Percentiles rank a stretch among this genome's conserved stretches.
These are phyloP conservation scores for Aspergillus diversus DNA, from an alignment of 495 filamentous ascomycete species.

Conservation along the genomic window DNA sequence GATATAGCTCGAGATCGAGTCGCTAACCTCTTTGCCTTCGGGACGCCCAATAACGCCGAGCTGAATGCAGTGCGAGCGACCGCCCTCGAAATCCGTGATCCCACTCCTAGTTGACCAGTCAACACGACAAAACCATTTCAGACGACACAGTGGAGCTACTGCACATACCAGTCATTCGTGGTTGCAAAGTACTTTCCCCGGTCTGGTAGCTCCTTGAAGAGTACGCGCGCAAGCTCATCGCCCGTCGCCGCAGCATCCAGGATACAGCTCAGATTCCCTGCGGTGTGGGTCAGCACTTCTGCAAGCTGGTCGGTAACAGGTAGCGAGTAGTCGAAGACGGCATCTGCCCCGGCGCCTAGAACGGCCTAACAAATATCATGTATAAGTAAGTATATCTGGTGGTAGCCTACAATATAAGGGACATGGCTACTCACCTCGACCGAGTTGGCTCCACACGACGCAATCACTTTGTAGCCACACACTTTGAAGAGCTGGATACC, in stretches of 20 bases:
- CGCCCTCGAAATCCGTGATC: slow-evolving; percentile 1
- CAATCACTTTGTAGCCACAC: slow-evolving; percentile 1
- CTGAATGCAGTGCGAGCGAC: background rate
- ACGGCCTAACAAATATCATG: background rate
- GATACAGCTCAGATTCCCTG: background rate
- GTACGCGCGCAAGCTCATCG: background rate
- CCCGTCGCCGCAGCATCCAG: background rate
- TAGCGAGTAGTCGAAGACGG: background rate
- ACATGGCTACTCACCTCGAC: background rate
- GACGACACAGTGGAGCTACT: background rate
- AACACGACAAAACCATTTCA: background rate
- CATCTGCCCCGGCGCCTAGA: background rate
- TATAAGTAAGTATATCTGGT: background rate
- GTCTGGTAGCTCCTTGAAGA: background rate
- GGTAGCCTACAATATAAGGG: background rate
- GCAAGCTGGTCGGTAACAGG: background rate
- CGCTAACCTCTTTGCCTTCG: background rate
- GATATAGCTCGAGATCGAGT: background rate
- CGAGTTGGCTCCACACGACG: background rate
- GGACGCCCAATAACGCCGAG: background rate
- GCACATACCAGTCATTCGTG: background rate
- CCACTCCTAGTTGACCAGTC: background rate
- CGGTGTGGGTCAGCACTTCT: background rate
- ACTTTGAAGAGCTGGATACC: background rate
- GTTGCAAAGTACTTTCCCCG: background rate